phyloP scores from a whole-genome alignment of 2,329 filamentous ascomycete species.

The Apiospora saccharicola region DNA sequence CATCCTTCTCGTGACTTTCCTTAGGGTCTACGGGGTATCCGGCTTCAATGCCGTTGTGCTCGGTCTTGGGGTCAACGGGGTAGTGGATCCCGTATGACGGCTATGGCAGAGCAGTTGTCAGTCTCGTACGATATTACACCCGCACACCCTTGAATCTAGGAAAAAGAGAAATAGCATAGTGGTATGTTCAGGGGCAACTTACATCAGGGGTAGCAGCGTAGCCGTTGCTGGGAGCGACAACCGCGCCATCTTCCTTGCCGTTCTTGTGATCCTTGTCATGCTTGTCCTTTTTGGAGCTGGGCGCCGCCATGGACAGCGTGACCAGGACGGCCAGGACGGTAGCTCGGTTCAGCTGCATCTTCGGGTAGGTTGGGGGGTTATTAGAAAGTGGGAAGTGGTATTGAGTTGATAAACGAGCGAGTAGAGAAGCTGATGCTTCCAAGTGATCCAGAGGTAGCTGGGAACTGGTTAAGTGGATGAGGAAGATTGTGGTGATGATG shows the following conservation, averaged over 20 bases:
- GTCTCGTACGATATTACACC: neutral
- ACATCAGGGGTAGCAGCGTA: neutral
- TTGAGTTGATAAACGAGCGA: neutral
- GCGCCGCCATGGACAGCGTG: constrained; percentile 9
- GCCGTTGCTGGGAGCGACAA: neutral
- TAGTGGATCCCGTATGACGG: neutral
- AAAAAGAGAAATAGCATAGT: neutral
- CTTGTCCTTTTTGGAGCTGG: constrained; percentile 3
- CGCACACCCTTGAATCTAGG: neutral
- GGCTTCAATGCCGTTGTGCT: neutral
- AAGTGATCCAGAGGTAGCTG: neutral
- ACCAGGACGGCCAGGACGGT: constrained; percentile 15
- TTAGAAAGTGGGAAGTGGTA: neutral
- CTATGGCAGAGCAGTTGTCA: neutral
- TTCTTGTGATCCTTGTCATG: neutral
- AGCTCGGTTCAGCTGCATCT: constrained; percentile 15
- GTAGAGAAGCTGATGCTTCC: neutral
- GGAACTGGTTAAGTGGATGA: neutral
- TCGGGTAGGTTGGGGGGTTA: neutral
- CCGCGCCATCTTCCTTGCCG: neutral
- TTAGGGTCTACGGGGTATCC: neutral
- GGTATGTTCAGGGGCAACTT: neutral
- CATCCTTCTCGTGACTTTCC: neutral
- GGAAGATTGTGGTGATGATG: neutral
- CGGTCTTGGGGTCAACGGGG: neutral